A percentile compares a stretch with the other conserved stretches of the same genome.
Conservation (phyloP, 108 stramenopile genomes). For the Nitzschia palea region DNA sequence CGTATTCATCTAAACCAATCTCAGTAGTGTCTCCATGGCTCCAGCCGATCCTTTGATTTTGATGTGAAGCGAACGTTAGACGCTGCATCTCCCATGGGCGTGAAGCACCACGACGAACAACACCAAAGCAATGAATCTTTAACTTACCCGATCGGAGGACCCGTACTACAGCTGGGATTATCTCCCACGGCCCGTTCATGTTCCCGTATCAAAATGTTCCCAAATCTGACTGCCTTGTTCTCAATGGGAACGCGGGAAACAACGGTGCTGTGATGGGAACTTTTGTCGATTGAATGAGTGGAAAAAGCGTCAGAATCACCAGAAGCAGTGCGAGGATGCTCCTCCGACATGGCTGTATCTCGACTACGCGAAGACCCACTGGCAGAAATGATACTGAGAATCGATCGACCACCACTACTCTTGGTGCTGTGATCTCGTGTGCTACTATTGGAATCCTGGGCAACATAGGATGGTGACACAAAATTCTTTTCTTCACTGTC, state of each 20-base stretch:
- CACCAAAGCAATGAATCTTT: not conserved
- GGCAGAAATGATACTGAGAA: conserved; percentile 1
- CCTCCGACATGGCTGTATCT: not conserved
- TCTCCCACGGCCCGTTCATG: conserved; percentile 78
- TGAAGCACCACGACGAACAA: too few relatives aligned
- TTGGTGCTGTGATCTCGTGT: conserved; percentile 3
- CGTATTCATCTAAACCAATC: conserved; percentile 55
- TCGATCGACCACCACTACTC: conserved; percentile 9
- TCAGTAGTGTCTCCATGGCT: conserved; percentile 13
- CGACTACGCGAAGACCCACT: not conserved
- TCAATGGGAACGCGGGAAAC: not conserved
- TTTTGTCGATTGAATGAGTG: not conserved
- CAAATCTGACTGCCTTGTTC: conserved; percentile 41
- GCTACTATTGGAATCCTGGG: not conserved
- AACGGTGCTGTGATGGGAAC: not conserved
- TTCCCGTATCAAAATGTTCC: conserved; percentile 60
- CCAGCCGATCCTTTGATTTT: conserved; percentile 41
- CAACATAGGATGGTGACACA: not conserved
- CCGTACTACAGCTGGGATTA: conserved; percentile 73
- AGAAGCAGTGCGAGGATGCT: not conserved
- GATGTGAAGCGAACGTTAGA: too few relatives aligned
- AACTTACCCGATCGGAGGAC: conserved; percentile 57
- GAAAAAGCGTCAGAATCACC: not conserved
- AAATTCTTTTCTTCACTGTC: not conserved
- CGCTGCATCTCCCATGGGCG: too few relatives aligned